These are phyloP conservation scores for Cladophialophora bantiana DNA, from an alignment of 2,329 filamentous ascomycete species.

Conservation along the genomic window DNA sequence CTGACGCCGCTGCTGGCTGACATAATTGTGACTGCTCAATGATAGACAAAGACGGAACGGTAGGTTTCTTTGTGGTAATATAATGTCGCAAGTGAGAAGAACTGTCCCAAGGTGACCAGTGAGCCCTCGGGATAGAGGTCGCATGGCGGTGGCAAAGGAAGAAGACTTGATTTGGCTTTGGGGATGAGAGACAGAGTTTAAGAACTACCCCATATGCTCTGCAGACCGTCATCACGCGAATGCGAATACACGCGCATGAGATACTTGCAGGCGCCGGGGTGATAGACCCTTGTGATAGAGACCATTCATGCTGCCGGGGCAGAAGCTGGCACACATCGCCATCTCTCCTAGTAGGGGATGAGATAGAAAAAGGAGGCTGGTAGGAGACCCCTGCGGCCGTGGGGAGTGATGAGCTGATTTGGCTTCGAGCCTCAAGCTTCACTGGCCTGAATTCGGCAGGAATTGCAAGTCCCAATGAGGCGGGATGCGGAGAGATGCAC, in stretches of 20 bases:
- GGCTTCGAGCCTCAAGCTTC: neutral
- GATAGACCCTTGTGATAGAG: neutral
- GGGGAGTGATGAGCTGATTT: neutral
- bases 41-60: neutral
- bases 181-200: neutral
- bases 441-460: neutral
- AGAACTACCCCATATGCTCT: neutral
- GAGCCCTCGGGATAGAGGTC: neutral
- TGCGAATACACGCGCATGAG: neutral
- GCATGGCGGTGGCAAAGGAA: neutral
- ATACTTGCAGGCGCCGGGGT: neutral
- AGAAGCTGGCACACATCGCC: neutral
- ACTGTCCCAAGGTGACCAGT: neutral
- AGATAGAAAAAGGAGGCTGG: neutral
- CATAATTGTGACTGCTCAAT: conserved; percentile 6
- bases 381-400: neutral
- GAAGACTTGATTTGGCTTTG: neutral
- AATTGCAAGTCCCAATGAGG: neutral
- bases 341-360: neutral
- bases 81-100: neutral
- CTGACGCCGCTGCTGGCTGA: conserved; percentile 9
- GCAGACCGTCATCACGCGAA: neutral
- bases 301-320: neutral
- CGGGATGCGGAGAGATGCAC: neutral
- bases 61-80: neutral